Percentiles rank a stretch among this genome's conserved stretches.
Conservation (phyloP, 257 asterid species). For the Rhazya stricta region DNA sequence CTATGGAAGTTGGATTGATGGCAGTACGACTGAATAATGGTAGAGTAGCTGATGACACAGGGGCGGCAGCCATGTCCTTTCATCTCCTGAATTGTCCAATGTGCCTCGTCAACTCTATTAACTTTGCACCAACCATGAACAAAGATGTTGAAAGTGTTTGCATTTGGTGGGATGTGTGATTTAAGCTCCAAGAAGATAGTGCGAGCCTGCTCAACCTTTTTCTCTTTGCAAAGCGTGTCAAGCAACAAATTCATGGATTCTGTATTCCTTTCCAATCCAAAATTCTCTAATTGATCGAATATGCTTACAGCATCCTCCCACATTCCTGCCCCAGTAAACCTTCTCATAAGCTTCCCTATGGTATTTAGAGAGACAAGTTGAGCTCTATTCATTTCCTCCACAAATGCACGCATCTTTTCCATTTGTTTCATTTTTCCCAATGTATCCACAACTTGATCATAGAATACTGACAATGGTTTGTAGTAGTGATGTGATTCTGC, state of each 20-base stretch:
- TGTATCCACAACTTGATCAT: constrained; percentile 70
- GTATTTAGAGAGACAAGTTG: constrained; percentile 48
- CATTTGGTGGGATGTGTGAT: constrained; percentile 57
- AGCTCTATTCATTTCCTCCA: constrained; percentile 44
- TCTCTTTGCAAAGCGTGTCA: constrained; percentile 74
- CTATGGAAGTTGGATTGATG: constrained; percentile 37
- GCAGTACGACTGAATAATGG: constrained; percentile 63
- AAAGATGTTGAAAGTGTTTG: constrained; percentile 66
- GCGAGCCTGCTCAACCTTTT: constrained; percentile 61
- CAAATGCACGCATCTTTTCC: constrained; percentile 54
- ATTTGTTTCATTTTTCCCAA: constrained; percentile 75
- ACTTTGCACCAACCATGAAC: constrained; percentile 88
- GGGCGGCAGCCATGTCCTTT: constrained; percentile 67
- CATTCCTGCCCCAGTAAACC: constrained; percentile 70
- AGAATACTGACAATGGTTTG: constrained; percentile 46
- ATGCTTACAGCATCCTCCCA: constrained; percentile 64
- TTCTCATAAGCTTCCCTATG: constrained; percentile 66
- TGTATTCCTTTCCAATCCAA: constrained; percentile 58
- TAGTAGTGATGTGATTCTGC: constrained; percentile 43
- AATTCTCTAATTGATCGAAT: constrained; percentile 55
- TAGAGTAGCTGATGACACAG: constrained; percentile 71
- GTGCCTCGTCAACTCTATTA: constrained; percentile 79
- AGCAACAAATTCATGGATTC: constrained; percentile 76
- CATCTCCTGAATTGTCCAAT: constrained; percentile 91
- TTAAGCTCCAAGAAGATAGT: constrained; percentile 55